phyloP scores from a whole-genome alignment of 2,329 filamentous ascomycete genomes.

The Aspergillus piperis region DNA sequence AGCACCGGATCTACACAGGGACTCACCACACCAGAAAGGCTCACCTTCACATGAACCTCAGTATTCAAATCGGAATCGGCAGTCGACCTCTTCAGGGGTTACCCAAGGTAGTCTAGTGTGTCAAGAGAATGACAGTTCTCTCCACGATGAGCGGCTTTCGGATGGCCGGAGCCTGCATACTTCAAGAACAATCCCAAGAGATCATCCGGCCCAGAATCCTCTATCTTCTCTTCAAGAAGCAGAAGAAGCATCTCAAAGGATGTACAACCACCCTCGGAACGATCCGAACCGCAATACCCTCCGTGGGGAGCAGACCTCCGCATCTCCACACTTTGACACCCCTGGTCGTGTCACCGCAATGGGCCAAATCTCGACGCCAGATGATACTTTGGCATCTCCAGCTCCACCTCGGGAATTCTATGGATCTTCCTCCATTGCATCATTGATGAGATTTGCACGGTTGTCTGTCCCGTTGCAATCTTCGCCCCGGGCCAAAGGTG shows the following conservation, averaged over 20 bases:
- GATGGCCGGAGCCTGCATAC: neutral
- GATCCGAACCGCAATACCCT: neutral
- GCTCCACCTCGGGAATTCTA: constrained; percentile 36
- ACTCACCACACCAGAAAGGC: neutral
- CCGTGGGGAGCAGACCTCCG: neutral
- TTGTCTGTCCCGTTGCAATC: constrained; percentile 24
- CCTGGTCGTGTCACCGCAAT: constrained; percentile 35
- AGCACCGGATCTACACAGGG: constrained; percentile 11
- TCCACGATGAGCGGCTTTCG: neutral
- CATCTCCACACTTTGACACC: constrained; percentile 2
- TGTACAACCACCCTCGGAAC: neutral
- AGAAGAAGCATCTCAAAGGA: neutral
- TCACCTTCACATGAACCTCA: neutral
- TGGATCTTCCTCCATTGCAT: constrained; percentile 44
- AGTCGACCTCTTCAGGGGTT: neutral
- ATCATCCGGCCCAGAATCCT: neutral
- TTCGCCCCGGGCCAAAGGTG: neutral
- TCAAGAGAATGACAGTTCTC: neutral
- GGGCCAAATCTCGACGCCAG: constrained; percentile 40
- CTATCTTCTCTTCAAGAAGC: neutral
- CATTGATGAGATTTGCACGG: constrained; percentile 43
- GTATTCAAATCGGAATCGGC: neutral
- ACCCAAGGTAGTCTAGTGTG: neutral
- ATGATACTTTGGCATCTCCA: constrained; percentile 23
- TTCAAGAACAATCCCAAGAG: neutral